Base-by-base conservation (phyloP, 805 yeast species). In the Wickerhamiella parazyma region DNA sequence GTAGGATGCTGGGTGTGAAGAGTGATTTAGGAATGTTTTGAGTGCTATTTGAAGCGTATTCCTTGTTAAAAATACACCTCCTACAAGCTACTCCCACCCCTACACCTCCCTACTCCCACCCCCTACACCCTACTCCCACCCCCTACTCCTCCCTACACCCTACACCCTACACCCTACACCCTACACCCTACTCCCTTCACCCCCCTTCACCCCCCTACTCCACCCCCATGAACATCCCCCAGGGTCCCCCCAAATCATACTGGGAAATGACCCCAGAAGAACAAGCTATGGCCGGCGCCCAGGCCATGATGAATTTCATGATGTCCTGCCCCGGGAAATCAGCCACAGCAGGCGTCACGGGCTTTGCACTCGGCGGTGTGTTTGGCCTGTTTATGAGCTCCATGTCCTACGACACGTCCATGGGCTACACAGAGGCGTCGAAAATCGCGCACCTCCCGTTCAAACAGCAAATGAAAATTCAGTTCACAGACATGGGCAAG, bases 241-340 rank as follows among this genome's bases (percentile, higher is more conserved):
- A 39, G 36, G 42, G 36, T 25, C 36, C 22, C 29, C 21, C 33
- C 14, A 44, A 47, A 60, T 65, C 78, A 7, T 66, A 69, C 46
- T 63, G 72, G 37, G 83, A 83, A 52, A 76, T 89, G 86, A 75
- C 84, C 1, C 87, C 78, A 34, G 95, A 87, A 50, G 95, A 87
- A 59, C 95, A 85, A 63, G 95, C 94, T 2, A 91, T 84, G 53
- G 76, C 75, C 44, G 94, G 94, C 14, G 96, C 96, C 6, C 66
- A 69, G 55, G 77, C 75, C 56, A 81, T 89, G 79, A 75, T 85
- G 58, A 76, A 71, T 42, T 75, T 80, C 62, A 84, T 87, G 86
- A 61, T 80, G 50, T 82, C 95, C 5, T 89, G 98, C 65, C 95
- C 96, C 0, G 97, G 96, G 16, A 89, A 91, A 59, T 75, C 95